phyloP scores from a whole-genome alignment of 768 basidiomycete species.

The Neoboletus subvelutipes region DNA sequence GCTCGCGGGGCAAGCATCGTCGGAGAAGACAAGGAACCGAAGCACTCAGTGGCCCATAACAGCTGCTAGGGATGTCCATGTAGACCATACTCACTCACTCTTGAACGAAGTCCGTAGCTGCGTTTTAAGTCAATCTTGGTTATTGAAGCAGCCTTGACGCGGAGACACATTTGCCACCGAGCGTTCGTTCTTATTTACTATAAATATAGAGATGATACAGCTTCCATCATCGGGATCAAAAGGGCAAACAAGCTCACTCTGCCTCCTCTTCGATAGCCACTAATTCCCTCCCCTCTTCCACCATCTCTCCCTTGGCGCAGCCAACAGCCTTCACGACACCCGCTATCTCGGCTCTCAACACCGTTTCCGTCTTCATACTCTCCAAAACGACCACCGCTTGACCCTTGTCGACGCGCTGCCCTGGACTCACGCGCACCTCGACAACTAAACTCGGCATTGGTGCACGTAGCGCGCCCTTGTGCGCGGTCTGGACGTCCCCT shows the following conservation, averaged over 20 bases:
- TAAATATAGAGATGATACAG: neutral
- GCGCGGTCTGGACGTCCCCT: conserved; percentile 52
- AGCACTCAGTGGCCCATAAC: no score
- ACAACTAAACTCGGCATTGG: conserved; percentile 96
- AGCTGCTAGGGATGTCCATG: neutral
- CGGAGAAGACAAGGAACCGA: no score
- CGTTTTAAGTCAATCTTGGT: neutral
- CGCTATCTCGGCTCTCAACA: conserved; percentile 65
- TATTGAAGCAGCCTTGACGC: neutral
- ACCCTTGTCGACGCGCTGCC: conserved; percentile 77
- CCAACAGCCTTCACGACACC: conserved; percentile 73
- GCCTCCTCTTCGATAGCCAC: conserved; percentile 61
- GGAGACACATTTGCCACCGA: neutral
- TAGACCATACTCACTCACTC: neutral
- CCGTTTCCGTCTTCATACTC: conserved; percentile 98
- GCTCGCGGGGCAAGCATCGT: neutral
- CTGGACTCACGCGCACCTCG: conserved; percentile 75
- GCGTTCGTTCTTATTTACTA: neutral
- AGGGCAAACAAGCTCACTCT: neutral
- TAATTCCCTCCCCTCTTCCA: conserved; percentile 81
- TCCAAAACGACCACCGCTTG: conserved; percentile 83
- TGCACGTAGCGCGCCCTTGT: conserved; percentile 67
- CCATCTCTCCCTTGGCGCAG: conserved; percentile 87
- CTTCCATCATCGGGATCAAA: neutral
- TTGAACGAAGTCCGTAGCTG: neutral